A percentile compares a stretch with the other conserved stretches of the same genome.
phyloP scores from a whole-genome alignment of 108 stramenopile species.

The Nitzschia sp. region DNA sequence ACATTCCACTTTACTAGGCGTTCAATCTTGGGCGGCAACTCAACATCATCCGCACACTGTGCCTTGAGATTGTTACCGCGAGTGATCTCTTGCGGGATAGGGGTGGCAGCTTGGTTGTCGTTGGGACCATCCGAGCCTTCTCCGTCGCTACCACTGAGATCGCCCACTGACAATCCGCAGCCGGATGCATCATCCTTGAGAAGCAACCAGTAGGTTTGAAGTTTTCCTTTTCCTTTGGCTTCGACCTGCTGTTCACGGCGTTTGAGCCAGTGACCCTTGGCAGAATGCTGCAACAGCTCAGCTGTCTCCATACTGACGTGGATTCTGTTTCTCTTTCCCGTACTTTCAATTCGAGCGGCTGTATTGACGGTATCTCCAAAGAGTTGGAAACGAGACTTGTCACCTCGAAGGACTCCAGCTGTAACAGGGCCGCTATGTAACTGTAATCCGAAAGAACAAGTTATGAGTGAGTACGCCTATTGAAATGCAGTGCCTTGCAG shows the following conservation, averaged over 20 bases:
- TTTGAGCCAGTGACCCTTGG: conserved; percentile 32
- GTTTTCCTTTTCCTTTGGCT: conserved; percentile 59
- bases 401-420: conserved; percentile 21
- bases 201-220: conserved; percentile 42
- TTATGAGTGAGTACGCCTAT: too few relatives aligned
- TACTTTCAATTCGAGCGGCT: conserved; percentile 48
- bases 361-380: conserved; percentile 30
- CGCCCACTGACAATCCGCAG: not conserved
- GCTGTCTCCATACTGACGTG: conserved; percentile 39
- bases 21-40: not conserved
- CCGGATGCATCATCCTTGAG: not conserved
- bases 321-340: conserved; percentile 33
- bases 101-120: not conserved
- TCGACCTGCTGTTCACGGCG: conserved; percentile 25
- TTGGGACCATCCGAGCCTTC: not conserved
- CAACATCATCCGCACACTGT: not conserved
- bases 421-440: conserved; percentile 14
- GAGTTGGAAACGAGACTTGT: conserved; percentile 20
- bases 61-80: not conserved
- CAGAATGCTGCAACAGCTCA: conserved; percentile 25
- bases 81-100: not conserved
- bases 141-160: not conserved
- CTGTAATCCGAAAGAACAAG: too few relatives aligned
- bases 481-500: too few relatives aligned
- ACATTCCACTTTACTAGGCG: conserved; percentile 35